phyloP scores from a whole-genome alignment of 2,329 filamentous ascomycete species.

The Neoscytalidium dimidiatum region DNA sequence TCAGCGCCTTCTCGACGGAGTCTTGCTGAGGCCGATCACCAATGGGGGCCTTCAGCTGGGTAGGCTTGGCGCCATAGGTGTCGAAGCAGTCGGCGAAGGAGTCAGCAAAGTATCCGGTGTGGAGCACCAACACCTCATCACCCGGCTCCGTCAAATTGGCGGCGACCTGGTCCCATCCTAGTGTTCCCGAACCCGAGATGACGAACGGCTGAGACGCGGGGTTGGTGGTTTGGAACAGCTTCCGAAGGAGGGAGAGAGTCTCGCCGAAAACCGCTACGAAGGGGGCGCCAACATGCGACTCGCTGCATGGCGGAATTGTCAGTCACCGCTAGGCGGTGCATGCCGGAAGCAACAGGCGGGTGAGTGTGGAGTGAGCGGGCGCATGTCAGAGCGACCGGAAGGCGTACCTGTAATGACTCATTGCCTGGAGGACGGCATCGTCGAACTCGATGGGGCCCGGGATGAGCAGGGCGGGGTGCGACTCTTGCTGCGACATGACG shows the following conservation, averaged over 20 bases:
- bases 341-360: background rate
- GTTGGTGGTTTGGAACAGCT: slow-evolving; percentile 90
- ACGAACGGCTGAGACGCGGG: slow-evolving; percentile 85
- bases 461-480: slow-evolving; percentile 80
- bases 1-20: slow-evolving; percentile 85
- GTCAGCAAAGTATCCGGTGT: slow-evolving; percentile 96
- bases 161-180: slow-evolving; percentile 96
- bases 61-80: slow-evolving; percentile 87
- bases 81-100: slow-evolving; percentile 90
- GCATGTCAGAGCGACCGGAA: background rate
- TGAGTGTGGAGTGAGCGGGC: background rate
- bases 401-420: slow-evolving; percentile 84
- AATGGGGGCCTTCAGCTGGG: slow-evolving; percentile 85
- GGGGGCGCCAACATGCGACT: slow-evolving; percentile 87
- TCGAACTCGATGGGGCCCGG: slow-evolving; percentile 98
- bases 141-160: slow-evolving; percentile 88
- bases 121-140: slow-evolving; percentile 88
- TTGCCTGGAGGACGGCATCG: slow-evolving; percentile 91
- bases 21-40: slow-evolving; percentile 83
- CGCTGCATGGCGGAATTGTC: slow-evolving; percentile 53
- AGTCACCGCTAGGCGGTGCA: slow-evolving; percentile 1
- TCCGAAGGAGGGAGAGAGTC: slow-evolving; percentile 80
- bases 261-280: slow-evolving; percentile 94
- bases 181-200: slow-evolving; percentile 89
- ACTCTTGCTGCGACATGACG: slow-evolving; percentile 60